phyloP scores from a whole-genome alignment of 2,329 filamentous ascomycete genomes.

The Diplodia sapinea region DNA sequence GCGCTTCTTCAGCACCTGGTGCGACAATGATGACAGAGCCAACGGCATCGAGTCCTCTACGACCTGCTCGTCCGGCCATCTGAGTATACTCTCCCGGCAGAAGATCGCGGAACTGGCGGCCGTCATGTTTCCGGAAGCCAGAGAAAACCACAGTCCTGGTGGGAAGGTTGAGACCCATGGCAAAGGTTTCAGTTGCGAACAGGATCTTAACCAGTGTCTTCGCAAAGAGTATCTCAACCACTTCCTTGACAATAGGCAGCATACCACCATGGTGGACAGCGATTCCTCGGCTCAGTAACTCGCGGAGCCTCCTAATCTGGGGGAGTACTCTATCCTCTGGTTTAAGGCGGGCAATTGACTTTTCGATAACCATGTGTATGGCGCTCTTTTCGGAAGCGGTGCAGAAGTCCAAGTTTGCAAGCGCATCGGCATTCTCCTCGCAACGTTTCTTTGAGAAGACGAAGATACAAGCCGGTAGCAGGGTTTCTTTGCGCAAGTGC shows the following conservation, averaged over 20 bases:
- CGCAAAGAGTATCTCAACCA: constrained; percentile 95
- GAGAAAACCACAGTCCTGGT: constrained; percentile 98
- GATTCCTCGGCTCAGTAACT: constrained; percentile 84
- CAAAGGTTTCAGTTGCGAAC: constrained; percentile 97
- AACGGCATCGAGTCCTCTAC: constrained; percentile 88
- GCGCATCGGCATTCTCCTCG: constrained; percentile 93
- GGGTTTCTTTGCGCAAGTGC: constrained; percentile 81
- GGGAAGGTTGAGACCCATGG: constrained; percentile 95
- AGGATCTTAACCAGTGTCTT: constrained; percentile 94
- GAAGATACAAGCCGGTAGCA: constrained; percentile 94
- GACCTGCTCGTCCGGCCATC: constrained; percentile 94
- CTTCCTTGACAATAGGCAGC: constrained; percentile 94
- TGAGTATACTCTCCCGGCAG: constrained; percentile 97
- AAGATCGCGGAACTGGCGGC: constrained; percentile 86
- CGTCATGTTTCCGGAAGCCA: constrained; percentile 94
- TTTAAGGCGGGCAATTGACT: constrained; percentile 88
- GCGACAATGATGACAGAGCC: constrained; percentile 93
- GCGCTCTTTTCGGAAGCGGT: constrained; percentile 93
- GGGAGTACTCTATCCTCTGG: constrained; percentile 88
- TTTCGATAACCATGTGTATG: constrained; percentile 97
- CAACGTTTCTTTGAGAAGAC: constrained; percentile 98
- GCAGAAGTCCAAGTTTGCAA: constrained; percentile 94
- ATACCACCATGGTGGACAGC: constrained; percentile 96
- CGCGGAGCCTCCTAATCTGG: constrained; percentile 85
- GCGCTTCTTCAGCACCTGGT: constrained; percentile 82